These are phyloP conservation scores for Fraxinus americana DNA, from an alignment of 257 asterid genomes.

Conservation along the genomic window DNA sequence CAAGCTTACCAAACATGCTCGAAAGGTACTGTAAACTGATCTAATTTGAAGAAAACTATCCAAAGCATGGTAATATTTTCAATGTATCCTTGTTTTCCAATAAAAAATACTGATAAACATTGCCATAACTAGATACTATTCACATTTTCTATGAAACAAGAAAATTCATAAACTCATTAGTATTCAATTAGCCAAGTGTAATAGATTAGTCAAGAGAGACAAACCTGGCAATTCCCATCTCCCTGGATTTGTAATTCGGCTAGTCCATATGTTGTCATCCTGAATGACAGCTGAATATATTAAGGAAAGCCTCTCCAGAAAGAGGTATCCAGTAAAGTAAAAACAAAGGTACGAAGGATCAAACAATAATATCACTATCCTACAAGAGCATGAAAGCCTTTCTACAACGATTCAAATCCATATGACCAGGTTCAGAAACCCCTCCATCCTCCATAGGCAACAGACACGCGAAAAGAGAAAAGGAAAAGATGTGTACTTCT, in stretches of 20 bases:
- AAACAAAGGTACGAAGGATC: not conserved
- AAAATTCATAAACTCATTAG: not conserved
- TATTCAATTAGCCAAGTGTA: not conserved
- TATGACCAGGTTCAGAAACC: not conserved
- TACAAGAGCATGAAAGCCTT: not conserved
- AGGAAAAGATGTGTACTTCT: not conserved
- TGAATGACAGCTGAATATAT: constrained; percentile 37
- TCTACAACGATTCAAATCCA: not conserved
- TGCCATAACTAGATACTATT: not conserved
- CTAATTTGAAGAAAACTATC: not conserved
- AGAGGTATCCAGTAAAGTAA: constrained; percentile 17
- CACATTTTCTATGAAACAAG: not conserved
- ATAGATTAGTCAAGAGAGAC: constrained; percentile 31
- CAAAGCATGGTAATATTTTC: not conserved
- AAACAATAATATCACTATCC: constrained; percentile 6
- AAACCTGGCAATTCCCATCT: constrained; percentile 98
- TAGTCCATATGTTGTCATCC: constrained; percentile 77
- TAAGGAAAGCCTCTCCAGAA: constrained; percentile 28
- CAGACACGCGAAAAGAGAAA: not conserved
- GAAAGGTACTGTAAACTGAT: not conserved
- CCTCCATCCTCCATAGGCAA: not conserved
- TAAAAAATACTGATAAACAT: not conserved
- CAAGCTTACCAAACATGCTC: not conserved
- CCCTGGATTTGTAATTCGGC: constrained; percentile 91
- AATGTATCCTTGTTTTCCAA: not conserved